phyloP scores from a whole-genome alignment of 2,329 filamentous ascomycete species.

The Nemania sp. region DNA sequence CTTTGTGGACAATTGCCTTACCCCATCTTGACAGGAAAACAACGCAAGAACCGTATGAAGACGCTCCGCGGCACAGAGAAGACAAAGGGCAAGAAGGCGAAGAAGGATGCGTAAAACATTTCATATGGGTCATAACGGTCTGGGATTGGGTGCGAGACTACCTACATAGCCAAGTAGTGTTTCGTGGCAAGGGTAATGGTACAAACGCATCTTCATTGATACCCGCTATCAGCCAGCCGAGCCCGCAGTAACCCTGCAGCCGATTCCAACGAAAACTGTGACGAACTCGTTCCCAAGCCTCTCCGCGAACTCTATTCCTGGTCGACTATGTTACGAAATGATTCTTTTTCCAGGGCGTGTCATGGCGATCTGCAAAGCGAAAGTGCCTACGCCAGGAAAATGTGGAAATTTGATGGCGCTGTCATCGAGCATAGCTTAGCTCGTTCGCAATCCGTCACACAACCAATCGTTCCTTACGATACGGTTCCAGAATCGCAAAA shows the following conservation, averaged over 20 bases:
- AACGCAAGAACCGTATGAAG: slow-evolving; percentile 99
- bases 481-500: background rate
- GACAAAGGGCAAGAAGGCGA: slow-evolving; percentile 92
- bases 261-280: slow-evolving; percentile 21
- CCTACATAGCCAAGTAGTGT: slow-evolving; percentile 29
- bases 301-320: background rate
- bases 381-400: background rate
- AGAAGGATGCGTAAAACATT: slow-evolving; percentile 69
- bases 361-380: background rate
- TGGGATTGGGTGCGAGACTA: slow-evolving; percentile 27
- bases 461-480: background rate
- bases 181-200: slow-evolving; percentile 29
- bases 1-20: slow-evolving; percentile 19
- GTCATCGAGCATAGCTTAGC: background rate
- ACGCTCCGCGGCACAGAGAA: slow-evolving; percentile 97
- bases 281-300: slow-evolving; percentile 16
- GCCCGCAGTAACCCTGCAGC: slow-evolving; percentile 6
- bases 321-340: background rate
- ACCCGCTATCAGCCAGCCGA: slow-evolving; percentile 25
- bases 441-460: background rate
- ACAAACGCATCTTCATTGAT: slow-evolving; percentile 29
- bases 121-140: slow-evolving; percentile 31
- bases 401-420: background rate
- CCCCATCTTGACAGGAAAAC: slow-evolving; percentile 72
- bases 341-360: too few relatives aligned